phyloP scores from a whole-genome alignment of 306 rosid species.

The Citrullus colocynthis region DNA sequence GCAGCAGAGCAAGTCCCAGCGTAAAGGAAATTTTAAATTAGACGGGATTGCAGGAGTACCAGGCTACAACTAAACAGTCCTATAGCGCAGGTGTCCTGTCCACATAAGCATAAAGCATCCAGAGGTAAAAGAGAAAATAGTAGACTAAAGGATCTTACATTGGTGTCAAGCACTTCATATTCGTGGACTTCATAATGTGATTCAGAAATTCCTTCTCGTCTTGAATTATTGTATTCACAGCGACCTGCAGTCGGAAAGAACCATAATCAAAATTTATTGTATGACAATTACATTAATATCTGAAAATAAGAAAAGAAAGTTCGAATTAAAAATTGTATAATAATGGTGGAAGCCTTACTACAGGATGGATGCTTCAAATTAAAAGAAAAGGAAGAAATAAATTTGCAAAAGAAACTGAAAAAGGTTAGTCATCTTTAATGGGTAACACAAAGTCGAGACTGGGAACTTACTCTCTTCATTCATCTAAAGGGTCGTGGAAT shows the following conservation, averaged over 20 bases:
- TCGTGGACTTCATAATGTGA: constrained; percentile 80
- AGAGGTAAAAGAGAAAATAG: background rate
- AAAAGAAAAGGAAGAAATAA: background rate
- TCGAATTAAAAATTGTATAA: background rate
- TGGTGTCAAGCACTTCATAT: constrained; percentile 88
- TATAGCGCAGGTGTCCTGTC: background rate
- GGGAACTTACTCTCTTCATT: no score
- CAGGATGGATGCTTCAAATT: background rate
- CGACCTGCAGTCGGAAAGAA: constrained; percentile 37
- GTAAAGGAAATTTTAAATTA: background rate
- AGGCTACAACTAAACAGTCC: background rate
- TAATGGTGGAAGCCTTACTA: background rate
- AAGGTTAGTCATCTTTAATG: background rate
- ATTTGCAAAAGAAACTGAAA: background rate
- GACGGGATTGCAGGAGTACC: background rate
- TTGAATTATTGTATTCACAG: constrained; percentile 72
- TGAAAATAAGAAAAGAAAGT: background rate
- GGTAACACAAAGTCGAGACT: no score
- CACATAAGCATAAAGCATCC: constrained; percentile 1
- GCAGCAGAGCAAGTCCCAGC: background rate
- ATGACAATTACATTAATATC: background rate
- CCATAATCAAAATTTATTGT: background rate
- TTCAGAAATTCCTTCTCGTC: constrained; percentile 74
- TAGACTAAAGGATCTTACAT: constrained; percentile 39
- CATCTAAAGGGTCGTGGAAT: no score